phyloP scores from a whole-genome alignment of 2,329 filamentous ascomycete species.

The Aspergillus sp. region DNA sequence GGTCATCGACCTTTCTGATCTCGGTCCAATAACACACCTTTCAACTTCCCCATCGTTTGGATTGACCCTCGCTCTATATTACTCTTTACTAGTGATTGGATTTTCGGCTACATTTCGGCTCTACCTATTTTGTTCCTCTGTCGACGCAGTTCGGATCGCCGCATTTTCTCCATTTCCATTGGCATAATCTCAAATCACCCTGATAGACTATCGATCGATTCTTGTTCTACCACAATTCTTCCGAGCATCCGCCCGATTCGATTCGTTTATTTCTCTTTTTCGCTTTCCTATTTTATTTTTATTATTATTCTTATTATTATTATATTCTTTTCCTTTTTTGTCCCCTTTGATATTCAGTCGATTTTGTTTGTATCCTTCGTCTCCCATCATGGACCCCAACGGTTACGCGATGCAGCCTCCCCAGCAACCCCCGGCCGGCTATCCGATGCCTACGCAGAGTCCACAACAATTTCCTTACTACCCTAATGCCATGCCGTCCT shows the following conservation, averaged over 20 bases:
- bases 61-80: too few species aligned
- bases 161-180: too few species aligned
- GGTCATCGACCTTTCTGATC: too few species aligned
- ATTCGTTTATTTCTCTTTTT: too few species aligned
- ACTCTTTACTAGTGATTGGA: too few species aligned
- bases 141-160: too few species aligned
- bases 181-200: too few species aligned
- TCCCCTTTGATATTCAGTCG: neutral
- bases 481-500: slow-evolving; percentile 31
- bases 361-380: neutral
- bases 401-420: slow-evolving; percentile 21
- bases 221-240: too few species aligned
- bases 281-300: neutral
- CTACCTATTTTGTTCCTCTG: too few species aligned
- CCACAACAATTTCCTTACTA: slow-evolving; percentile 36
- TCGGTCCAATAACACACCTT: neutral
- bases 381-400: slow-evolving; percentile 29
- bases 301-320: neutral
- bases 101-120: too few species aligned
- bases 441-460: slow-evolving; percentile 33
- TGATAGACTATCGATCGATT: too few species aligned
- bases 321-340: neutral
- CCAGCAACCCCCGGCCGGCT: slow-evolving; percentile 26
- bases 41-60: neutral
- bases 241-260: too few species aligned